Evolutionary conservation across 2,329 filamentous ascomycete species (phyloP), one percentile per base, ranked within the genome.

Genomic region (Sclerotinia nivalis): DNA sequence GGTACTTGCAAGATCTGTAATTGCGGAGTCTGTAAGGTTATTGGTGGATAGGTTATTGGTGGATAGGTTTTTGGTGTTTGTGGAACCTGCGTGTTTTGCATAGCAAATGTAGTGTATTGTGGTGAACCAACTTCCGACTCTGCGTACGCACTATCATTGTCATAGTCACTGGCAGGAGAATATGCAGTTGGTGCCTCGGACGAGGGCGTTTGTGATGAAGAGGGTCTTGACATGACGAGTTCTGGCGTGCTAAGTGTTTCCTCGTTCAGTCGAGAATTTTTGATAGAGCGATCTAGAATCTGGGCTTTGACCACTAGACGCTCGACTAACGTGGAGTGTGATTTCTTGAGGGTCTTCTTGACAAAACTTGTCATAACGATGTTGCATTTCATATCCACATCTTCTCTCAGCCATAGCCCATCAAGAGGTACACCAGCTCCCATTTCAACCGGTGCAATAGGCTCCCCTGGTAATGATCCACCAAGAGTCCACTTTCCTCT

Each of bases 321-420:
- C 4, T 90, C 88, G 2, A 95, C 91, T 5, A 97, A 84, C 3
- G 86, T 83, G 13, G 83, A 85, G 76, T 96, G 93, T 0, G 91
- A 87, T 76, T 91, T 92, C 76, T 91, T 91, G 59, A 96, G 84
- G 20, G 92, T 96, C 81, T 89, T 91, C 83, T 92, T 94, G 70
- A 97, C 91, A 76, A 96, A 96, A 10, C 82, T 81, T 0, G 89
- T 85, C 82, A 96, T 86, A 72, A 96, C 82, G 70, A 93, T 82
- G 76, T 93, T 95, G 82, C 93, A 96, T 70, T 86, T 86, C 84
- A 97, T 89, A 72, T 93, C 90, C 62, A 96, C 89, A 74, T 97
- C 93, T 82, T 97, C 93, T n/a, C 91, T 85, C 55, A 97, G 82
- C 77, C 93, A 96, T 18, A 97, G 82, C 0, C 93, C 93, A 54